Base-by-base conservation (phyloP, 1,284 basidiomycete species). In the Malassezia japonica region DNA sequence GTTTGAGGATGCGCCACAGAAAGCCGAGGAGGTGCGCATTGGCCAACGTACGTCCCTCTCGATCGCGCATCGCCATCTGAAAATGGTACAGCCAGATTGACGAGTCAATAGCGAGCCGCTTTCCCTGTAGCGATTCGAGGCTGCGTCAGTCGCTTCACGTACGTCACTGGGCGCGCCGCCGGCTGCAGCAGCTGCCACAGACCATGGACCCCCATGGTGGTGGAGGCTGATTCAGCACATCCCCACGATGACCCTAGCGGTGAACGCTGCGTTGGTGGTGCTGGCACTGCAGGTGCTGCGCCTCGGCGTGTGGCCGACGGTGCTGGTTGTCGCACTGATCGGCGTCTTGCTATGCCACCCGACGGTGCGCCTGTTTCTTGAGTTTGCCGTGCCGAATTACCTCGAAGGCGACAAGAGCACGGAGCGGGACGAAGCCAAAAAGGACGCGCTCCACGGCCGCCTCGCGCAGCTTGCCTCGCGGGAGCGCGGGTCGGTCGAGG, bases 11-110 rank as follows among this genome's bases (percentile, higher is more conserved):
- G 4, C 94, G 60, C 68, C 69, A 72, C 48, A 72, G 55, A 74
- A 98, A 96, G 20, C 92, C 92, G 40, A 98, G 77, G 21, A 99
- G 83, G 76, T 98, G 94, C 0, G 92, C 91, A 67, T 96, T 96
- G 52, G 85, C 81, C 33, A 99, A 77, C 9, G 82, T 87, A 21
- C 83, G 81, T 13, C 94, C 94, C 54, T 96, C 88, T 70, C 89
- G 92, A 76, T 94, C 91, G 24, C 94, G 82, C 91, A 98, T 96
- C 1, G 94, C 96, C 32, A 91, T 91, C 76, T 65, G 65, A 38
- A 74, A 73, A 50, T 74, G 72, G 53, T 99, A 98, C 55, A 99
- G 84, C 94, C 94, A 99, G 62, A 99, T 95, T 59, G 89, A 95
- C 3, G 90, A 95, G 76, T 99, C 94, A 59, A 99, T 96, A 31